A percentile compares a stretch with the other conserved stretches of the same genome.
Evolutionary conservation across 2,329 filamentous ascomycete species (phyloP).

Genomic region (Trichoderma breve): DNA sequence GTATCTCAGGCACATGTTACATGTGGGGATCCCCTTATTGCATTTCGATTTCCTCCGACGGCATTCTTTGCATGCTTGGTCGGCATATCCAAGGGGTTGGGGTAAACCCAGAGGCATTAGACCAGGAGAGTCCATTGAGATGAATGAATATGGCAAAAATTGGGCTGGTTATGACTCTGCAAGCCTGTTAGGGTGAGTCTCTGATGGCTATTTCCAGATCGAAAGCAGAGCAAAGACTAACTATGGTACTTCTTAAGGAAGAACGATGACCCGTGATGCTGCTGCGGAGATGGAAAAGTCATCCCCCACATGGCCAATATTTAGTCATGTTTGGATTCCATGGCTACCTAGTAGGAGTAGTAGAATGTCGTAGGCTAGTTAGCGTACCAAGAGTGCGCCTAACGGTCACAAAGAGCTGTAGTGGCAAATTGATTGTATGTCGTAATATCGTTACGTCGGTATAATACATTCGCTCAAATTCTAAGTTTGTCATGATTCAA

Average conservation of each 20-base stretch:
- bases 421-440: background rate
- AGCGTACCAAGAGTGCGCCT: background rate
- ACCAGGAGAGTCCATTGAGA: background rate
- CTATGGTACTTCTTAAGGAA: background rate
- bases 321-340: background rate
- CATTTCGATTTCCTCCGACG: slow-evolving; percentile 41
- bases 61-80: slow-evolving; percentile 43
- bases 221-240: background rate
- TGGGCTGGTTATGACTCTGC: background rate
- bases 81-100: slow-evolving; percentile 20
- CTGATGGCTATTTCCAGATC: background rate
- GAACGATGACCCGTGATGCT: background rate
- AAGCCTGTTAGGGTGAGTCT: background rate
- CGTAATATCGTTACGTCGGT: background rate
- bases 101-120: background rate
- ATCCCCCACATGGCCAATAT: background rate
- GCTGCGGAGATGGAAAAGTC: background rate
- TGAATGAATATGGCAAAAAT: background rate
- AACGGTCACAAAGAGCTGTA: background rate
- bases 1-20: slow-evolving; percentile 42
- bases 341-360: background rate
- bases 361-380: background rate
- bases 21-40: slow-evolving; percentile 38
- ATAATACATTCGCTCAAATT: background rate
- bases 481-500: background rate